A percentile compares a stretch with the other conserved stretches of the same genome.
Evolutionary conservation across 495 filamentous ascomycete genomes (phyloP).

Genomic region (Oleoguttula mirabilis): DNA sequence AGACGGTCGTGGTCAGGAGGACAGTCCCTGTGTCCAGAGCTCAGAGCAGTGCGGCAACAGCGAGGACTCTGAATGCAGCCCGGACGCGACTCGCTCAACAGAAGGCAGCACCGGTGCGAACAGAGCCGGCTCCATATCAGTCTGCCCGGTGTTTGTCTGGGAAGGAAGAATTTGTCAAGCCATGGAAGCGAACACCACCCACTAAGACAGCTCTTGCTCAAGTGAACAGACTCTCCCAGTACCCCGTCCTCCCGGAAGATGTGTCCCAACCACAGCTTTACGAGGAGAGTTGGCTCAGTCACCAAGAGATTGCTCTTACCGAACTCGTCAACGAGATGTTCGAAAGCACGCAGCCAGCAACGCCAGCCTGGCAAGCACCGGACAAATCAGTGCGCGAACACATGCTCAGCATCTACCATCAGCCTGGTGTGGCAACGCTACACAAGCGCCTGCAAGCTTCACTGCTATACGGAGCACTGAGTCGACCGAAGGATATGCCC

Average conservation of each 20-base stretch:
- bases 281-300: conserved; percentile 52
- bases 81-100: neutral
- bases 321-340: conserved; percentile 50
- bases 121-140: neutral
- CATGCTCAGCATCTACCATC: conserved; percentile 46
- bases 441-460: conserved; percentile 52
- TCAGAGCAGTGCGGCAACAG: neutral
- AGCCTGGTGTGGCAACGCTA: conserved; percentile 38
- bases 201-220: neutral
- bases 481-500: conserved; percentile 36
- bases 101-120: neutral
- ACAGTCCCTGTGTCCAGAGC: conserved; percentile 6
- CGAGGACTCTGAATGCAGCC: neutral
- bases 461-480: conserved; percentile 49
- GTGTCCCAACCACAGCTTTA: conserved; percentile 47
- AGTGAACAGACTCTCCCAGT: conserved; percentile 26
- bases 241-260: conserved; percentile 44
- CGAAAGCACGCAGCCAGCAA: conserved; percentile 23
- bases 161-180: neutral
- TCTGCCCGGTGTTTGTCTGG: neutral
- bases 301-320: conserved; percentile 51
- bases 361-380: neutral
- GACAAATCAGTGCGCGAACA: conserved; percentile 19
- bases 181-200: neutral
- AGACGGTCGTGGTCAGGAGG: conserved; percentile 8